Conservation (phyloP, 2,329 filamentous ascomycete species). For the Pseudogymnoascus sp. region DNA sequence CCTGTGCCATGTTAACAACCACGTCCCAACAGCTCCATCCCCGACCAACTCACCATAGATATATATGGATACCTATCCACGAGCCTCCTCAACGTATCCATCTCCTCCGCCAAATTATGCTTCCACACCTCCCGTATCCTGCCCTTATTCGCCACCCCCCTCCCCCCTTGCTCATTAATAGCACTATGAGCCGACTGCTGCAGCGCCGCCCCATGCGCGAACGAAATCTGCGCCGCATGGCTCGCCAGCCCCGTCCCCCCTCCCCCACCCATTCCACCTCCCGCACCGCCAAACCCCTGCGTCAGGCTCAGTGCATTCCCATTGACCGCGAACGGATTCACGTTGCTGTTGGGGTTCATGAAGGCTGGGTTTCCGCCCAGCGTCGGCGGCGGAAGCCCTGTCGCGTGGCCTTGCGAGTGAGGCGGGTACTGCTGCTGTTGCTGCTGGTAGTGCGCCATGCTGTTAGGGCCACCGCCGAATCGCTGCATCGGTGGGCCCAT, state of each 20-base stretch:
- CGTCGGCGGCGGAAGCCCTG: slow-evolving; percentile 44
- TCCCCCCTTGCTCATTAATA: slow-evolving; percentile 45
- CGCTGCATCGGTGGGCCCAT: slow-evolving; percentile 30
- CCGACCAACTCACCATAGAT: slow-evolving; percentile 68
- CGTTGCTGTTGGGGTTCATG: slow-evolving; percentile 57
- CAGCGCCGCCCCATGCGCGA: slow-evolving; percentile 64
- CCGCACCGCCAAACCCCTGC: slow-evolving; percentile 49
- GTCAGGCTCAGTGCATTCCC: slow-evolving; percentile 46
- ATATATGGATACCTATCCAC: slow-evolving; percentile 92
- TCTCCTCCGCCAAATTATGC: slow-evolving; percentile 83
- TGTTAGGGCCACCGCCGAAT: slow-evolving; percentile 28
- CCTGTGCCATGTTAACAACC: slow-evolving; percentile 43
- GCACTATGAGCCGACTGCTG: slow-evolving; percentile 51
- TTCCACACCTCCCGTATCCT: slow-evolving; percentile 96
- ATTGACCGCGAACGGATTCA: slow-evolving; percentile 57
- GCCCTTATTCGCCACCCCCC: slow-evolving; percentile 54
- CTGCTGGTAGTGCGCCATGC: slow-evolving; percentile 32
- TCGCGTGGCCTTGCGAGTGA: slow-evolving; percentile 38
- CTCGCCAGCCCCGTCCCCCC: slow-evolving; percentile 67
- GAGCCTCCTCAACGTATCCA: slow-evolving; percentile 72
- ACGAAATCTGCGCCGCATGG: slow-evolving; percentile 81
- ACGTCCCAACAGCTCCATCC: slow-evolving; percentile 13
- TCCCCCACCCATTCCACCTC: slow-evolving; percentile 43
- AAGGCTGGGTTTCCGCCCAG: slow-evolving; percentile 64
- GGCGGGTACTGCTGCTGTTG: slow-evolving; percentile 33